Evolutionary conservation across 2,329 filamentous ascomycete species (phyloP), one percentile per base, ranked within the genome.

Genomic region (Mariannaea sp.): DNA sequence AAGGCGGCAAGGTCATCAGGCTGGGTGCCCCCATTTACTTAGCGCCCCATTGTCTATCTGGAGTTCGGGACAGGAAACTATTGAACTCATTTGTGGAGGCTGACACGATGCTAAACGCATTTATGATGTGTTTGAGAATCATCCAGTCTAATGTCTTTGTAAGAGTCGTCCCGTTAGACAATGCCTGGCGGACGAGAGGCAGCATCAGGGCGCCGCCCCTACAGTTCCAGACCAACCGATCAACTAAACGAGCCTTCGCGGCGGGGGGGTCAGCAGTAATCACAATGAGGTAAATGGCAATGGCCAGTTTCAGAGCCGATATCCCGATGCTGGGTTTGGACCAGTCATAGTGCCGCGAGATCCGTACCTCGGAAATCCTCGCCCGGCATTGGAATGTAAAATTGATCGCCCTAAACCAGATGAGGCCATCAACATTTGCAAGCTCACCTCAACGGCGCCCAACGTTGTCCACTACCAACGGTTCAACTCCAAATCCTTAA

Each of bases 31-130:
- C 22, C 13, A 16, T 13, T 7, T 4, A 4, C 7, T 27, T 12
- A 5, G n/a, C 36, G 19, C n/a, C 26, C 19, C 24, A 7, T 4
- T 5, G 7, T 4, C 5, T 29, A 38, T 20, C 12, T 7, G 4
- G n/a, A 16, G 30, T 24, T 43, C 32, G 33, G 43, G 29, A 7
- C 20, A 16, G 8, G 12, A 33, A 39, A n/a, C 55, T 58, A 60
- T 58, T 39, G 48, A 60, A 60, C 41, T 56, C 35, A 52, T 29
- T 60, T 24, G 1, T 10, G n/a, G 6, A n/a, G 7, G 14, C 10
- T 3, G 3, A 30, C 29, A 19, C 29, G 24, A 50, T 30, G 8
- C 2, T 41, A 2, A 38, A 17, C 20, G 1, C 4, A 17, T 26
- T 13, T 1, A 29, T 47, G 17, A 41, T 40, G 44, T 17, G 24